Evolutionary conservation across 192 early-diverging fungal species (phyloP).

Genomic region (Pilobolus umbonatus): DNA sequence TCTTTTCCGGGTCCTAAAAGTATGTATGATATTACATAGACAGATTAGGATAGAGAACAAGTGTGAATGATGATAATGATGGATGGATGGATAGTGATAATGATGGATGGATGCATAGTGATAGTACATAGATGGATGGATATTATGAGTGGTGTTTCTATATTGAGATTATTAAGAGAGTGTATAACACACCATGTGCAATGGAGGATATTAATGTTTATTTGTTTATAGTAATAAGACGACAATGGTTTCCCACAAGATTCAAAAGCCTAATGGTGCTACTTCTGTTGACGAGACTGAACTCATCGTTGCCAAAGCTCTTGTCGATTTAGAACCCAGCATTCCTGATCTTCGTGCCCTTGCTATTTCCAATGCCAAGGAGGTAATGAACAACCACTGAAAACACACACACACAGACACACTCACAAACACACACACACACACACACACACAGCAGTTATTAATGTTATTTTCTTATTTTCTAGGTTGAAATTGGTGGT

Average conservation of each 20-base stretch:
- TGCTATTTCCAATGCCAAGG: conserved; percentile 93
- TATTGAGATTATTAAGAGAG: conserved; percentile 1
- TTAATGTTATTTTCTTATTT: not conserved
- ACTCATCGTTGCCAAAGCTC: conserved; percentile 91
- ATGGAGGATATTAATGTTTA: not conserved
- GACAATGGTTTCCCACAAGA: conserved; percentile 40
- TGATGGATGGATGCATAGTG: conserved; percentile 1
- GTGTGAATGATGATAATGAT: not conserved
- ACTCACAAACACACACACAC: not conserved
- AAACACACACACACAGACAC: too few relatives aligned
- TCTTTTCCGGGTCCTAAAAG: conserved; percentile 10
- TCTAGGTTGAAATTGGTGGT: conserved; percentile 83
- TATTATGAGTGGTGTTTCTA: not conserved
- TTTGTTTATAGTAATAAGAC: not conserved
- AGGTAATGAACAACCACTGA: too few relatives aligned
- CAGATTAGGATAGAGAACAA: not conserved
- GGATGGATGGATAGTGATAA: not conserved
- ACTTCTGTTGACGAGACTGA: conserved; percentile 72
- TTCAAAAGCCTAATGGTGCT: conserved; percentile 34
- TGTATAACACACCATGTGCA: not conserved
- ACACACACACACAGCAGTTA: not conserved
- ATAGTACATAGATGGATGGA: not conserved
- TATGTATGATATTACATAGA: not conserved
- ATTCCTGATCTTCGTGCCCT: conserved; percentile 96
- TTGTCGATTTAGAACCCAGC: conserved; percentile 93